Evolutionary conservation across 768 basidiomycete species (phyloP).

Genomic region (Cystobasidiopsis lactophilus): DNA sequence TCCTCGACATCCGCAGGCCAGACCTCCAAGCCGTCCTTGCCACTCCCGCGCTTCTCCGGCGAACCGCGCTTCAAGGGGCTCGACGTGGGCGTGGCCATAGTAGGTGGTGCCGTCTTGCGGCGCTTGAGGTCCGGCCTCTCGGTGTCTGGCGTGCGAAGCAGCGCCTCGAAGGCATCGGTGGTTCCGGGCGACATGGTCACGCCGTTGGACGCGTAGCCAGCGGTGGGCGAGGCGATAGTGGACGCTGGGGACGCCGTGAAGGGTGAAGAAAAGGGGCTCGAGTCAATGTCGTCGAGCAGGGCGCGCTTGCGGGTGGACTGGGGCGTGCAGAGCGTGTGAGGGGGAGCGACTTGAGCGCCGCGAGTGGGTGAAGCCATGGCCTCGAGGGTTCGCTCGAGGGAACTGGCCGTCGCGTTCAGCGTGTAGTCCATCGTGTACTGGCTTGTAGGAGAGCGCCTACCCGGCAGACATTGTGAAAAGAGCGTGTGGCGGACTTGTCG

Average conservation of each 20-base stretch:
- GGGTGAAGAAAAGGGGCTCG: not conserved
- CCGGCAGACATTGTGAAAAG: slow-evolving; percentile 16
- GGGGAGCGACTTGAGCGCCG: not conserved
- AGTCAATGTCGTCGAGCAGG: not conserved
- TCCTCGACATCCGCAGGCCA: slow-evolving; percentile 19
- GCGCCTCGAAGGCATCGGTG: not conserved
- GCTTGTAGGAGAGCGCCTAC: not conserved
- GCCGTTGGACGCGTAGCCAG: not conserved
- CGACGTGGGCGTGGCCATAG: not conserved
- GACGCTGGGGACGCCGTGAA: not conserved
- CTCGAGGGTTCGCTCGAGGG: not conserved
- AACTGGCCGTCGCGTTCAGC: not conserved
- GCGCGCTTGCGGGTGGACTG: not conserved
- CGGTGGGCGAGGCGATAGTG: not conserved
- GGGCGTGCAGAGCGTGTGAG: not conserved
- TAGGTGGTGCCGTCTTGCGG: slow-evolving; percentile 8
- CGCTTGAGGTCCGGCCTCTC: slow-evolving; percentile 7
- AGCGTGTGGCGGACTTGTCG: too few relatives aligned
- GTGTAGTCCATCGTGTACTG: not conserved
- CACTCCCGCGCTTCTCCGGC: slow-evolving; percentile 1
- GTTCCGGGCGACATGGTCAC: not conserved
- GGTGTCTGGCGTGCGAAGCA: not conserved
- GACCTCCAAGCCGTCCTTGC: slow-evolving; percentile 16
- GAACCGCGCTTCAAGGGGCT: slow-evolving; percentile 1
- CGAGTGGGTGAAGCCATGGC: not conserved